Percentiles rank a stretch among this genome's conserved stretches.
Evolutionary conservation across 768 basidiomycete species (phyloP).

Genomic region (Lentinula boryana): DNA sequence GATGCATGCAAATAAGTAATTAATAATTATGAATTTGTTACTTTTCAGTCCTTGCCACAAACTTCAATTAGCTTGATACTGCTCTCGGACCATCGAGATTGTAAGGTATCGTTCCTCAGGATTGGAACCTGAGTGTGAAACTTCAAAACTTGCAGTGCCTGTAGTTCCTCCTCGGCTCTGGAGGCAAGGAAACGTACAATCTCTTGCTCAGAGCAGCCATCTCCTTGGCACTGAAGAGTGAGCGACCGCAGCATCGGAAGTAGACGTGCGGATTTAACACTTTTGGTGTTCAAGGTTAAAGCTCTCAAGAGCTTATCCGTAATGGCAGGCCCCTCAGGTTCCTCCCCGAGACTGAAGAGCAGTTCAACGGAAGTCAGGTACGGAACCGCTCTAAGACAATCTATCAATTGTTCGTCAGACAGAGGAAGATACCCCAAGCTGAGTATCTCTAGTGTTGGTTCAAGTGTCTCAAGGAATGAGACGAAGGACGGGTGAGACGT

Average conservation of each 20-base stretch:
- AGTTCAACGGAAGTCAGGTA: constrained; percentile 25
- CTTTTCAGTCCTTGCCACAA: not conserved
- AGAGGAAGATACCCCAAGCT: constrained; percentile 33
- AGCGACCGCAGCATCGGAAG: constrained; percentile 22
- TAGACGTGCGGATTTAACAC: not conserved
- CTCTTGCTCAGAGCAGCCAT: constrained; percentile 15
- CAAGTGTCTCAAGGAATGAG: constrained; percentile 20
- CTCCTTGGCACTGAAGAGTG: constrained; percentile 29
- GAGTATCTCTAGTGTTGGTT: constrained; percentile 24
- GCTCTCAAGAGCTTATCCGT: constrained; percentile 25
- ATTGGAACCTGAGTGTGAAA: constrained; percentile 20
- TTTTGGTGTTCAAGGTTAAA: constrained; percentile 7
- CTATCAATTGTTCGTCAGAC: constrained; percentile 24
- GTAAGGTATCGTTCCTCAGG: not conserved
- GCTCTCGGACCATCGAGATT: not conserved
- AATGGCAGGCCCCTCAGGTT: constrained; percentile 26
- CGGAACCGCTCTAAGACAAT: constrained; percentile 24
- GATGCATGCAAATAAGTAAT: too few species aligned
- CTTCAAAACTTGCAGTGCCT: constrained; percentile 19
- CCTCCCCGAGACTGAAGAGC: constrained; percentile 26
- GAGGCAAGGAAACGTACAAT: constrained; percentile 28
- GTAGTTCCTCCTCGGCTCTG: constrained; percentile 9
- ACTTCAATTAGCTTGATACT: not conserved
- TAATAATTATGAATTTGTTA: too few species aligned
- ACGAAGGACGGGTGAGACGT: constrained; percentile 20